Percentiles rank a stretch among this genome's conserved stretches.
phyloP scores from a whole-genome alignment of 2,329 filamentous ascomycete genomes.

The Endoconidiophora laricicola region DNA sequence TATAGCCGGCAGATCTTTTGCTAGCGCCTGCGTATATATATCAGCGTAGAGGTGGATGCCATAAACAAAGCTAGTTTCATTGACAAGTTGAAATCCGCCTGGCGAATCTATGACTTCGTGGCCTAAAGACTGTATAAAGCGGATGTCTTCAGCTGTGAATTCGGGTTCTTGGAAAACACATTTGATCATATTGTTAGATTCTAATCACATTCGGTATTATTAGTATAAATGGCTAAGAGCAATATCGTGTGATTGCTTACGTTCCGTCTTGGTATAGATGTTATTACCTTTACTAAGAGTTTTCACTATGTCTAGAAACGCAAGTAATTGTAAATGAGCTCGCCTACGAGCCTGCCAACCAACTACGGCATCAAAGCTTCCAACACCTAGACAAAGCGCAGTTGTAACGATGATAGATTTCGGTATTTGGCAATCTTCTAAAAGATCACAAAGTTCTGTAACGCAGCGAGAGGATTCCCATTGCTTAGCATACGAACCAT shows the following conservation, averaged over 20 bases:
- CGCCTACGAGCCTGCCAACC: conserved; percentile 28
- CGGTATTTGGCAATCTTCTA: background rate
- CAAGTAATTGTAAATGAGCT: conserved; percentile 35
- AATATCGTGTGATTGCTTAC: no score
- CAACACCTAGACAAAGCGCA: conserved; percentile 38
- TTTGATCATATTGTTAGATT: conserved; percentile 19
- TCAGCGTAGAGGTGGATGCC: conserved; percentile 43
- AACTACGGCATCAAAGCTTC: conserved; percentile 35
- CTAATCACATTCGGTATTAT: background rate
- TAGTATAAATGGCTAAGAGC: background rate
- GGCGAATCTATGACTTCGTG: conserved; percentile 36
- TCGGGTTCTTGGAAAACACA: conserved; percentile 38
- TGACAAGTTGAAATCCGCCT: conserved; percentile 32
- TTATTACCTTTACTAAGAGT: conserved; percentile 10
- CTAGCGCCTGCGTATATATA: conserved; percentile 36
- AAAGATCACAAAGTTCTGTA: background rate
- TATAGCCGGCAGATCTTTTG: conserved; percentile 29
- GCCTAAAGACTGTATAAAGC: conserved; percentile 39
- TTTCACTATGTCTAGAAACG: conserved; percentile 32
- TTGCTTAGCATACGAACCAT: background rate
- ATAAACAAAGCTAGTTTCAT: conserved; percentile 35
- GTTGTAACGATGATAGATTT: background rate
- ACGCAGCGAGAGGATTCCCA: background rate
- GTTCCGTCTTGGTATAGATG: no score
- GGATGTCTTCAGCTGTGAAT: conserved; percentile 30